Conservation (phyloP, 192 early-diverging fungal species). For the Coemansia sp. region DNA sequence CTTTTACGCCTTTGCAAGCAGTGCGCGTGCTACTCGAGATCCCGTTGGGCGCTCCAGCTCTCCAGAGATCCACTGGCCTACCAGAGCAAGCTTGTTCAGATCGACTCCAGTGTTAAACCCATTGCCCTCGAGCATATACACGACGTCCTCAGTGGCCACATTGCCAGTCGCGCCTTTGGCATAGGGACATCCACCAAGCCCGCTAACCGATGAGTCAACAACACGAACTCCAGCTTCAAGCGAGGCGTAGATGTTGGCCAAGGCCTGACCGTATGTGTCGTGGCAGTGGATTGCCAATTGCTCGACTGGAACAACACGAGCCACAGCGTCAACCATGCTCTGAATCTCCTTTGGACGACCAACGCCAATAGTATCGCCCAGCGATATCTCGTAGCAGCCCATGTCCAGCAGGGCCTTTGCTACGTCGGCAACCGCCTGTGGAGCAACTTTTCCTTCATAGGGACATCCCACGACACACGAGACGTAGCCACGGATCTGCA, state of each 20-base stretch:
- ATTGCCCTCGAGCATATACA: slow-evolving; percentile 88
- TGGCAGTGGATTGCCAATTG: slow-evolving; percentile 92
- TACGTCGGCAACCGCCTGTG: no score
- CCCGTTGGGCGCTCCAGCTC: slow-evolving; percentile 72
- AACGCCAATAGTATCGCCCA: no score
- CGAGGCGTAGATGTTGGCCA: slow-evolving; percentile 88
- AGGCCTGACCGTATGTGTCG: slow-evolving; percentile 96
- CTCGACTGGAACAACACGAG: slow-evolving; percentile 71
- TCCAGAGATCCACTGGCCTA: slow-evolving; percentile 91
- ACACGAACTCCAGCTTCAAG: slow-evolving; percentile 86
- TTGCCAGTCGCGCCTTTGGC: slow-evolving; percentile 96
- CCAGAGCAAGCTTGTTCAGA: slow-evolving; percentile 68
- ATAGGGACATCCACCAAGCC: slow-evolving; percentile 96
- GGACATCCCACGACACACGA: no score
- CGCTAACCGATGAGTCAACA: slow-evolving; percentile 92
- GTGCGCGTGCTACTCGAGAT: slow-evolving; percentile 48
- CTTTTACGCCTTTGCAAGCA: slow-evolving; percentile 34
- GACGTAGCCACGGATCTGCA: no score
- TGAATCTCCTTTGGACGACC: no score
- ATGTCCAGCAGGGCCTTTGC: no score
- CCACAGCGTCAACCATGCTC: slow-evolving; percentile 21
- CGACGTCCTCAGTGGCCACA: slow-evolving; percentile 95
- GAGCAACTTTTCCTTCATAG: no score
- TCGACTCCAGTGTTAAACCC: slow-evolving; percentile 84
- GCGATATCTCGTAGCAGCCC: no score